Evolutionary conservation across 139 green algal genomes (phyloP), one percentile per base, ranked within the genome.

Genomic region (Deuterostichococcus epilithicus): DNA sequence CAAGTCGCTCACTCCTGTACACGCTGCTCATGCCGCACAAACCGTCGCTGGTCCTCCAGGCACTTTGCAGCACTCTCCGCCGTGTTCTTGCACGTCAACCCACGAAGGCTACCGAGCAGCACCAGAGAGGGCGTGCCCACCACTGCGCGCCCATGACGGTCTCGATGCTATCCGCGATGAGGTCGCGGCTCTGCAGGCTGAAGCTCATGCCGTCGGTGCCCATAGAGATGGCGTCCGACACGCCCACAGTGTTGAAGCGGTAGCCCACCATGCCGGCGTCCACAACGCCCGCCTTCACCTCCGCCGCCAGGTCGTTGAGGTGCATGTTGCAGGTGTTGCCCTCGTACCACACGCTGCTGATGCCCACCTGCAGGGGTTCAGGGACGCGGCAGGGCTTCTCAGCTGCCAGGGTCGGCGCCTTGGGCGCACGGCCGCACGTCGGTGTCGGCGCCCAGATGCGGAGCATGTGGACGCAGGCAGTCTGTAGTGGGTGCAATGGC

Each of bases 291-390:
- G 83, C 77, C 86, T 98, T 98, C 28, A 99, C 95, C 65, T 97
- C 88, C 4, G 86, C 89, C 2, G 92, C 92, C 70, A 99, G 86
- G 78, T 95, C 87, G 82, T 98, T 90, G 33, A 99, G 89, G 87
- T 99, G 96, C 94, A 98, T 99, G 89, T 99, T 99, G 94, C 96
- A 99, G 44, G 96, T 91, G 87, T 99, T 99, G 81, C 95, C 95
- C 84, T 99, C 95, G 73, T 97, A 99, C 95, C 95, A 99, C 66
- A 98, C 91, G 33, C 89, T 96, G 3, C 91, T 93, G 74, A 99
- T 94, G 68, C 95, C 95, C 26, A 99, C 83, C 90, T 94, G 80
- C 70, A 42, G 15, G 71, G 44, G 6, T 44, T 75, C 42, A 25
- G 23, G 42, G 13, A 52, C 8, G 42, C 8, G 8, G 42, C 42